Evolutionary conservation across 257 asterid species (phyloP).

Genomic region (Osmanthus fragrans): DNA sequence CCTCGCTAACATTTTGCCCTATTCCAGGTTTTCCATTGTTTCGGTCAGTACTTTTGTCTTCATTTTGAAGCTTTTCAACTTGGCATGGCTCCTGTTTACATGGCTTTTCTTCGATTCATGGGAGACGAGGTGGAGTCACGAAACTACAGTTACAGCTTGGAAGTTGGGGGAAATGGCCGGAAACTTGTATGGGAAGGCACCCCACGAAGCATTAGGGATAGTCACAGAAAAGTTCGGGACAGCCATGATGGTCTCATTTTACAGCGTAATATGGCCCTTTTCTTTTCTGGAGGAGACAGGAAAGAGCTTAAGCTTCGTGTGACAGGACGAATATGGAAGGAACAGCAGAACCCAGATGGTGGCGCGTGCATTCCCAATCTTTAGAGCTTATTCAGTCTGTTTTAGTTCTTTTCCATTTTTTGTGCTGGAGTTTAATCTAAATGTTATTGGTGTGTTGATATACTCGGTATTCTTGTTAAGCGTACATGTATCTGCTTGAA

Average conservation of each 20-base stretch:
- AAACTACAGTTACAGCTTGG: constrained; percentile 80
- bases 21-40: constrained; percentile 78
- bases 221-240: constrained; percentile 79
- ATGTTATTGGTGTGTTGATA: constrained; percentile 14
- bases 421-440: constrained; percentile 14
- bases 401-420: background rate
- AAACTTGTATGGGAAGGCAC: constrained; percentile 88
- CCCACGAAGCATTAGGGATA: constrained; percentile 83
- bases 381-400: constrained; percentile 41
- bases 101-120: constrained; percentile 93
- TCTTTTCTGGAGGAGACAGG: constrained; percentile 85
- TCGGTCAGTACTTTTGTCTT: constrained; percentile 83
- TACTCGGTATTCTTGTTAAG: constrained; percentile 19
- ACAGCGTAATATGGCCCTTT: constrained; percentile 81
- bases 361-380: constrained; percentile 80
- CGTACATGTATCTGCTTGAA: constrained; percentile 18
- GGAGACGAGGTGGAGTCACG: constrained; percentile 80
- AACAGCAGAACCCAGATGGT: constrained; percentile 71
- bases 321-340: constrained; percentile 85
- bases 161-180: constrained; percentile 85
- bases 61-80: constrained; percentile 90
- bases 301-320: constrained; percentile 87
- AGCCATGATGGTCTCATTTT: constrained; percentile 84
- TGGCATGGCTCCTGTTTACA: constrained; percentile 85
- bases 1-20: background rate